Evolutionary conservation across 2,329 filamentous ascomycete genomes (phyloP), one percentile per base, ranked within the genome.

Genomic region (Pleurostoma richardsiae): DNA sequence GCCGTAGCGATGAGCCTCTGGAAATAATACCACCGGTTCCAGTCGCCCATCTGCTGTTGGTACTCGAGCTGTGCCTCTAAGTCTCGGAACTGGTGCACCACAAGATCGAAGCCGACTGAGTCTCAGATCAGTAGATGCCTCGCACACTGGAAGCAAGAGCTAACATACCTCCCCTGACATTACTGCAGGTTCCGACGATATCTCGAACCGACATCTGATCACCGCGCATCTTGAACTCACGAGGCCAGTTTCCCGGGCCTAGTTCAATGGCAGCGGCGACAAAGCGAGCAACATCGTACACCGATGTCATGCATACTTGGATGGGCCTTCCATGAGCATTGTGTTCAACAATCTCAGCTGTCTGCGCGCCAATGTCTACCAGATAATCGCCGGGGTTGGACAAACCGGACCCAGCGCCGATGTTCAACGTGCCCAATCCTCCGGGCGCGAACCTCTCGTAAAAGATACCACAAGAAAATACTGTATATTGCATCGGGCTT

Each of bases 401-500:
- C 27, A 82, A 67, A 19, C 76, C 74, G 39, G 73, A 75, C n/a
- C 73, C 72, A 29, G 58, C 56, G 1, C 85, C 85, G 41, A 90
- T 82, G 31, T 74, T 69, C 45, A 80, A 73, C 19, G 72, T 68
- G 10, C 72, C 71, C 49, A 90, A 73, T 0, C 87, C 87, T 3
- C 79, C 80, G 0, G 82, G 82, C 26, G 80, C 80, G 56, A 90
- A 90, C 1, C 85, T 73, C 59, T 90, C 86, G 71, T 89, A 90
- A 53, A 90, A 81, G 30, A 90, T 65, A 26, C 87, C 87, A 55
- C 87, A 90, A 0, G 82, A 79, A 63, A 90, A 90, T 29, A 83
- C 72, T 0, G 86, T 89, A 50, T 77, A 87, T 39, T 77, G 74
- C 68, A 90, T 86, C 40, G 70, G 66, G 49, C 72, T 64, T 2